Conservation (phyloP, 2,329 filamentous ascomycete genomes). For the Chaetomium strumarium region DNA sequence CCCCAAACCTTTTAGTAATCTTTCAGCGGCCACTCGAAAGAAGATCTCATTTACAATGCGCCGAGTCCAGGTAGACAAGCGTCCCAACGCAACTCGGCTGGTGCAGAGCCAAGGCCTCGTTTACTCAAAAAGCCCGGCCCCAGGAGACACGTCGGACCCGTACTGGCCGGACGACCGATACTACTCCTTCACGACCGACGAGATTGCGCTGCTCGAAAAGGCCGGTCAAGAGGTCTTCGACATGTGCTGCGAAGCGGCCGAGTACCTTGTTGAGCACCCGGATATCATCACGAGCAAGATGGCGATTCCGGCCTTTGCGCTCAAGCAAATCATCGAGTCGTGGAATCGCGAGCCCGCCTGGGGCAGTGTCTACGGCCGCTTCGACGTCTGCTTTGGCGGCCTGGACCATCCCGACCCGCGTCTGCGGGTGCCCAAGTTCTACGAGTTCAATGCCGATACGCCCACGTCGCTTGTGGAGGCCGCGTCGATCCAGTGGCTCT, state of each 20-base stretch:
- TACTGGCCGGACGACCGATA: slow-evolving; percentile 1
- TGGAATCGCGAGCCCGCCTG: slow-evolving; percentile 3
- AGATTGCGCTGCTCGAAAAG: background rate
- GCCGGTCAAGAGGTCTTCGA: background rate
- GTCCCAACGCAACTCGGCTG: background rate
- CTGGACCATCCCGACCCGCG: background rate
- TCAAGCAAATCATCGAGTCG: background rate
- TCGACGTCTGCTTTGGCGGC: background rate
- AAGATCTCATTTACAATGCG: background rate
- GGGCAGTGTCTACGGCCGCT: background rate
- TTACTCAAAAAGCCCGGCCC: background rate
- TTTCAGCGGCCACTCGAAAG: background rate
- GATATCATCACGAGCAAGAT: background rate
- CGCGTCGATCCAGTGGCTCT: background rate
- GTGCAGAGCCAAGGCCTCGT: slow-evolving; percentile 2
- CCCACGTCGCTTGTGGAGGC: background rate
- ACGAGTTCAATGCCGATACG: slow-evolving; percentile 2
- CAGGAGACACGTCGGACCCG: background rate
- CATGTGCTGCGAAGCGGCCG: slow-evolving; percentile 4
- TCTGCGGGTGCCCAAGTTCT: background rate
- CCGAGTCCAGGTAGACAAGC: background rate
- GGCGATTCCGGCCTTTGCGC: background rate
- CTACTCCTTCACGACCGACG: background rate
- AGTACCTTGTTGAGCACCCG: background rate
- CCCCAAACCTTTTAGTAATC: too few relatives aligned